Evolutionary conservation across 2,329 filamentous ascomycete genomes (phyloP), one percentile per base, ranked within the genome.

Genomic region (Alternaria gansuensis): DNA sequence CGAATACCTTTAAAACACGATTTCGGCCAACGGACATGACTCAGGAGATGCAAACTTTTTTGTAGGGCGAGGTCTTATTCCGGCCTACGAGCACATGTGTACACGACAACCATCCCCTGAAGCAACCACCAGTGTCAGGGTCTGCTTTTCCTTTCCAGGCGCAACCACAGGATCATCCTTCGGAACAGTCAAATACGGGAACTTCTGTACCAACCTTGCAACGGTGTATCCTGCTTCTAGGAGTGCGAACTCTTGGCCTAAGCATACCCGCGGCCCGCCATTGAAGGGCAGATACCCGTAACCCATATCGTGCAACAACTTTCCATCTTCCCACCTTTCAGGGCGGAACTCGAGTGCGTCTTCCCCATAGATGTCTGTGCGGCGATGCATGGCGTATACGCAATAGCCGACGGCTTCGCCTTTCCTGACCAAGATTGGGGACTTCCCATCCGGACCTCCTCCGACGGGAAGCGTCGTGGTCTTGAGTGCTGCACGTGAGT

Each of bases 331-430:
- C 68, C 67, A 75, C 13, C 77, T 65, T 29, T 77, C 76, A 0
- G 76, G 77, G 21, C 59, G 65, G 43, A 77, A 79, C 7, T 66
- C 68, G 8, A 73, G 62, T 0, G 75, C 76, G 48, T 79, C 75
- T n/a, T 63, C 49, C 1, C 76, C 77, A 66, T 71, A 79, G 6
- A 78, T 54, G 34, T 79, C 75, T 31, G 68, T 70, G 3, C 72
- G 64, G 4, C 75, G 63, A 11, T 78, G 74, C 62, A 78, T 75
- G 3, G 62, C 63, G 39, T 74, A 75, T 9, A 74, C 64, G 8
- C 54, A 57, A 40, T 70, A 77, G 5, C 66, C 60, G 1, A 71
- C 67, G n/a, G 61, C 51, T 24, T 60, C 21, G 8, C 73, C 77
- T 49, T 77, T 72, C 7, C 64, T 64, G 1, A 79, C 59, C n/a